A percentile compares a stretch with the other conserved stretches of the same genome.
These are phyloP conservation scores for Avena atlantica DNA, from an alignment of 176 grass and related monocot genomes.

Conservation along the genomic window DNA sequence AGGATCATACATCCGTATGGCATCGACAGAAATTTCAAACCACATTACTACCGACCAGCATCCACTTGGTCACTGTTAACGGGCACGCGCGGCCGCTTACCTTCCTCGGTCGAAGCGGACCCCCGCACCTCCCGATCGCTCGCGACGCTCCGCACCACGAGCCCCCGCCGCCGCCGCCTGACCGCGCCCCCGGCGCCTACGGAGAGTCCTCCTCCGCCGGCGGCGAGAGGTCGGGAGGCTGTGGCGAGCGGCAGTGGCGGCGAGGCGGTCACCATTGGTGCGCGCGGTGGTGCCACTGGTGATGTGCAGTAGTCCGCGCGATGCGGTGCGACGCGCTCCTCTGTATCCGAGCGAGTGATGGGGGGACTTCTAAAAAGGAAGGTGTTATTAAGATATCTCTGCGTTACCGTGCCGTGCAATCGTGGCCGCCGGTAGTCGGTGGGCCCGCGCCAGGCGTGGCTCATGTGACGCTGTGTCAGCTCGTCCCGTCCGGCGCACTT, in stretches of 20 bases:
- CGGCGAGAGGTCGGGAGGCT: neutral
- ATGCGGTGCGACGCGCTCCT: neutral
- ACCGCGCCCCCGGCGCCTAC: constrained; percentile 18
- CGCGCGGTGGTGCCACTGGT: neutral
- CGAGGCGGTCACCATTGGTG: constrained; percentile 59
- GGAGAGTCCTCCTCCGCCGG: neutral
- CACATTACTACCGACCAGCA: constrained; percentile 25
- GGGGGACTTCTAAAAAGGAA: neutral
- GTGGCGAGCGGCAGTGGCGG: constrained; percentile 45
- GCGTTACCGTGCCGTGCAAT: constrained; percentile 19
- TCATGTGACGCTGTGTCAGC: constrained; percentile 30
- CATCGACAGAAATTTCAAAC: constrained; percentile 13
- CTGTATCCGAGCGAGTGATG: constrained; percentile 19
- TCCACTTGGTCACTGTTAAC: neutral
- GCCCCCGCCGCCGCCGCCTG: neutral
- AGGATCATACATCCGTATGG: constrained; percentile 33
- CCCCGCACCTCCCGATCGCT: constrained; percentile 69
- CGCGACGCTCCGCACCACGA: constrained; percentile 59
- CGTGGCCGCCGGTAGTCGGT: constrained; percentile 21
- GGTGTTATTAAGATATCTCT: constrained; percentile 48
- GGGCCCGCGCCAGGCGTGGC: constrained; percentile 36
- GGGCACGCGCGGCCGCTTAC: constrained; percentile 34
- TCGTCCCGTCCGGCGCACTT: constrained; percentile 5
- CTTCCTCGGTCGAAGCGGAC: constrained; percentile 52
- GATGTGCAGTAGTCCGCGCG: constrained; percentile 19